Base-by-base conservation (phyloP, 2,329 filamentous ascomycete species). In the Colletotrichum cordylinicola region DNA sequence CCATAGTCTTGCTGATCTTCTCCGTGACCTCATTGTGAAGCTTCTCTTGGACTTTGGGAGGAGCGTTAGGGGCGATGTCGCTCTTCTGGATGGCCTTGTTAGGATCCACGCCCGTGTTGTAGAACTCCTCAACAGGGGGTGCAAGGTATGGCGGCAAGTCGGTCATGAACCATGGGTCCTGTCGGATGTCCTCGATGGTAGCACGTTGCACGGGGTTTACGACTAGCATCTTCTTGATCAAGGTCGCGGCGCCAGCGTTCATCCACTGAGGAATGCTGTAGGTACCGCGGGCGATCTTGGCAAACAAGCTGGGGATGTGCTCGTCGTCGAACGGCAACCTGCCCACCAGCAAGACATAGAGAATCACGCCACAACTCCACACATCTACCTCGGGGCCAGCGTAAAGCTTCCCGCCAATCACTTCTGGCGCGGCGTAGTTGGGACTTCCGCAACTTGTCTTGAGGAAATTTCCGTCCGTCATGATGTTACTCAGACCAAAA, bases 401-500 rank as follows among this genome's bases (percentile, higher is more conserved):
- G 83, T 99, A 99, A 70, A 98, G 89, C 88, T 98, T 99, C 29
- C 97, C 97, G 71, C 96, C 97, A 82, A 99, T 98, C 76, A 99
- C 97, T 84, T 99, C 97, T 8, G 97, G 97, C 1, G 97, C 97
- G 15, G 97, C 97, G 84, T 99, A 99, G 85, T 99, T 99, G 56
- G 97, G 97, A 82, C 96, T 98, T 69, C 97, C 97, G 82, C 97
- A 99, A 83, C 96, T 98, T 2, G 97, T 99, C 87, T 98, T 98
- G 81, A 99, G 91, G 83, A 99, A 99, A 84, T 99, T 99, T 31
- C 97, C 97, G 83, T 99, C 97, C 0, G 97, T 98, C 97, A 99
- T 99, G 86, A 99, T 99, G 84, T 99, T 99, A 88, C 96, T 98
- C 73, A 99, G 89, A 74, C 97, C 97, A 80, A 99, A 99, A 86